Percentiles rank a stretch among this genome's conserved stretches.
These are phyloP conservation scores for Beauveria sp. DNA, from an alignment of 2,329 filamentous ascomycete genomes.

Conservation along the genomic window DNA sequence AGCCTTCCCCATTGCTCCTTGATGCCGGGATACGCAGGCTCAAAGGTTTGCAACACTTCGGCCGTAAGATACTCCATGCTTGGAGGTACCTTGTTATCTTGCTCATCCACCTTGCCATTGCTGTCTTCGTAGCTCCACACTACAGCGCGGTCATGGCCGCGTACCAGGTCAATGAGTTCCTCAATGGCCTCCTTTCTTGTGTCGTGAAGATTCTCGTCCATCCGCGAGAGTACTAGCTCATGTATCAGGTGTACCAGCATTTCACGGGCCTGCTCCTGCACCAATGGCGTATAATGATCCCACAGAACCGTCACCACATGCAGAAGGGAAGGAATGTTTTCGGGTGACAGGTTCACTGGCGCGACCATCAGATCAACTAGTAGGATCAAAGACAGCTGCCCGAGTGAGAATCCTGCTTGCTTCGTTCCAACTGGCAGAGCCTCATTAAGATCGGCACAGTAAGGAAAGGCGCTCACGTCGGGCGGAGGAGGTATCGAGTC, in stretches of 20 bases:
- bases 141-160: slow-evolving; percentile 74
- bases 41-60: slow-evolving; percentile 79
- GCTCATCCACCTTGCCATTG: slow-evolving; percentile 67
- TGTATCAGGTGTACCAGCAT: slow-evolving; percentile 98
- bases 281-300: slow-evolving; percentile 93
- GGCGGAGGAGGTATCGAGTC: slow-evolving; percentile 61
- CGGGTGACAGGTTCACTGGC: slow-evolving; percentile 69
- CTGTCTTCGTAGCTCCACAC: slow-evolving; percentile 94
- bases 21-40: slow-evolving; percentile 74
- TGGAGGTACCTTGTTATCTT: slow-evolving; percentile 71
- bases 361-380: slow-evolving; percentile 95
- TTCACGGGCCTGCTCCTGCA: slow-evolving; percentile 93
- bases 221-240: slow-evolving; percentile 75
- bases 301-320: slow-evolving; percentile 91
- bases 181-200: slow-evolving; percentile 70
- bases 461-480: slow-evolving; percentile 70
- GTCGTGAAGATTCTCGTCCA: slow-evolving; percentile 60
- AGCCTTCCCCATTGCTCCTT: slow-evolving; percentile 88
- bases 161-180: slow-evolving; percentile 78
- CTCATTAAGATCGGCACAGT: slow-evolving; percentile 76
- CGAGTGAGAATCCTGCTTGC: slow-evolving; percentile 82
- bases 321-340: slow-evolving; percentile 76
- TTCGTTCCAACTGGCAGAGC: slow-evolving; percentile 84
- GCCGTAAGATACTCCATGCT: slow-evolving; percentile 81
- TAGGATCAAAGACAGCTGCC: slow-evolving; percentile 86